Evolutionary conservation across 139 green algal species (phyloP).

Genomic region (Diplosphaera chodatii): DNA sequence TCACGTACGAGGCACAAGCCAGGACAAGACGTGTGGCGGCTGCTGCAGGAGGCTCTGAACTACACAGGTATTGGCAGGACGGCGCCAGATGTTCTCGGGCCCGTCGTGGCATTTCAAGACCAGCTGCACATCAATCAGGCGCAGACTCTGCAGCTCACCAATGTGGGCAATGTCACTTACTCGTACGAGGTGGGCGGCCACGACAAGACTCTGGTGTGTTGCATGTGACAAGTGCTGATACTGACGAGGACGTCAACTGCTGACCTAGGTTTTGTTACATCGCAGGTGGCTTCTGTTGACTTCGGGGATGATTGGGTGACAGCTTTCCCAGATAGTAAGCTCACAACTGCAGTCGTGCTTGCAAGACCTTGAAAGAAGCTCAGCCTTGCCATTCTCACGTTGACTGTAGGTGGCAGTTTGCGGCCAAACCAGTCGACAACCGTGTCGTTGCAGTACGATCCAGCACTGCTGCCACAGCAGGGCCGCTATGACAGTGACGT

Average conservation of each 20-base stretch:
- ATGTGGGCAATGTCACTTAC: slow-evolving; percentile 1
- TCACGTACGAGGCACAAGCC: too few species aligned
- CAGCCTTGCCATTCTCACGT: too few species aligned
- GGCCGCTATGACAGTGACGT: slow-evolving; percentile 9
- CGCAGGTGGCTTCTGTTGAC: background rate
- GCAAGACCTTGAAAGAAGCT: too few species aligned
- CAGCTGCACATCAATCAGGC: background rate
- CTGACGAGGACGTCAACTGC: too few species aligned
- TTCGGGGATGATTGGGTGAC: background rate
- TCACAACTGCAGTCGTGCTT: background rate
- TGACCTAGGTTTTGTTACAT: too few species aligned
- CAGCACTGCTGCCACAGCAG: slow-evolving; percentile 18
- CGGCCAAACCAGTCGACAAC: background rate
- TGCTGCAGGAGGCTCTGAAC: background rate
- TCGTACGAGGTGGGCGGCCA: slow-evolving; percentile 4
- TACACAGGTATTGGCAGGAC: slow-evolving; percentile 2
- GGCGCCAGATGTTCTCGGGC: background rate
- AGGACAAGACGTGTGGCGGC: too few species aligned
- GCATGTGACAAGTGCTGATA: too few species aligned
- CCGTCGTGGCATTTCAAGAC: slow-evolving; percentile 15
- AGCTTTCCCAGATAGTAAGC: background rate
- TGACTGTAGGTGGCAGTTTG: slow-evolving; percentile 1
- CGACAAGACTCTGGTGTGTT: too few species aligned
- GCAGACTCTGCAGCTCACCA: slow-evolving; percentile 16
- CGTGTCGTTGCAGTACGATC: slow-evolving; percentile 16